Evolutionary conservation across 1,139 yeast species (phyloP), one percentile per base, ranked within the genome.

Genomic region (Yamadazyma siamensis): DNA sequence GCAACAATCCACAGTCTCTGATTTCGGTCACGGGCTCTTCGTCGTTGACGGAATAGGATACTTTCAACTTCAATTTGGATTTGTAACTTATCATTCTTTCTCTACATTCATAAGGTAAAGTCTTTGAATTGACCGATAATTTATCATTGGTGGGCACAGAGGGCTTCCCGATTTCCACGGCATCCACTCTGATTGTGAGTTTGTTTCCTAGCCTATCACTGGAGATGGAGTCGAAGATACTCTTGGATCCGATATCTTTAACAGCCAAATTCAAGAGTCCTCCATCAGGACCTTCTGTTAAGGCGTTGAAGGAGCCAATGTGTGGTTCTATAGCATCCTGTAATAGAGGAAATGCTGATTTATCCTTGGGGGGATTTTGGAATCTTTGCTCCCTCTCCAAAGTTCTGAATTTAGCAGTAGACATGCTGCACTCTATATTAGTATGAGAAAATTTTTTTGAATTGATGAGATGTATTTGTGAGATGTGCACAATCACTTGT

Each of bases 281-380:
- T 21, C 91, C 94, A 31, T 70, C 77, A 17, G 80, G 77, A 15
- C 95, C 96, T 37, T 85, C 95, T 23, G 95, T 84, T 36, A 91
- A 70, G 10, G 96, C 97, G 67, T 91, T 83, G 70, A 91, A 91
- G 2, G 98, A 91, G 7, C 95, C 97, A 36, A 94, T 74, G 56
- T 91, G 99, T 9, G 98, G 99, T 36, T 78, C 77, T 23, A 91
- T 94, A 9, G 98, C 97, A 39, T 86, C 94, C 36, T 75, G 74
- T 26, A 94, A 71, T 29, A 88, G 63, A 6, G 96, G 96, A 50
- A 65, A 91, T 16, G 87, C 86, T 15, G 86, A 71, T 52, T 83
- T 75, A 47, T 85, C 95, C 62, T 77, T 80, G 30, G 97, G 95
- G 24, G 98, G 98, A 53, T 85, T 79, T 46, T 77, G 74, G 63